Evolutionary conservation across 352 stramenopile genomes (phyloP).

Genomic region (Globisporangium alternatum): DNA sequence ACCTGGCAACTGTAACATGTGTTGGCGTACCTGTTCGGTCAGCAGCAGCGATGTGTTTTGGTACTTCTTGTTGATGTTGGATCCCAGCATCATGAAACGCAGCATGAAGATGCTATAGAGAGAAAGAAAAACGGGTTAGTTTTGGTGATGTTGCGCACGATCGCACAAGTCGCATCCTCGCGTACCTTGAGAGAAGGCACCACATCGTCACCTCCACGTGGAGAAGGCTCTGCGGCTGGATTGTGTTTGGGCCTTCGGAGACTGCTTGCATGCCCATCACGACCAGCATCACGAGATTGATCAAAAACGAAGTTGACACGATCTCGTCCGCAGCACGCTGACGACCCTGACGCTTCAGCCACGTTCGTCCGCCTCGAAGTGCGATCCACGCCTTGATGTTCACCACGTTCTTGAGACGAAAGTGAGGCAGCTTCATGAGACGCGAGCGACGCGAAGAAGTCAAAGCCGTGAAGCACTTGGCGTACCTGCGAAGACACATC

Average conservation of each 20-base stretch:
- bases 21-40: conserved; percentile 75
- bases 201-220: conserved; percentile 87
- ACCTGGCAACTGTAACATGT: background rate
- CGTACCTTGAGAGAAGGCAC: conserved; percentile 79
- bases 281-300: conserved; percentile 81
- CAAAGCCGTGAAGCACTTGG: conserved; percentile 88
- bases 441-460: conserved; percentile 82
- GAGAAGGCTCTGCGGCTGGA: conserved; percentile 58
- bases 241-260: conserved; percentile 49
- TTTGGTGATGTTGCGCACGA: conserved; percentile 3
- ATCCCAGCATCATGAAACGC: conserved; percentile 90
- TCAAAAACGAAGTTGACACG: conserved; percentile 86
- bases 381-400: conserved; percentile 92
- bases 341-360: conserved; percentile 82
- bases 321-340: conserved; percentile 87
- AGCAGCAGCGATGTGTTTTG: conserved; percentile 89
- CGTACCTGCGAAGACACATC: conserved; percentile 40
- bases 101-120: conserved; percentile 81
- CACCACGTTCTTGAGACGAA: conserved; percentile 88
- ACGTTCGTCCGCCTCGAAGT: conserved; percentile 80
- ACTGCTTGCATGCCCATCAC: conserved; percentile 85
- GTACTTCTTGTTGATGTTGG: conserved; percentile 90
- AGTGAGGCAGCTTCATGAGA: conserved; percentile 83
- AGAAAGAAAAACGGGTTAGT: conserved; percentile 7
- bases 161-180: conserved; percentile 5